Percentiles rank a stretch among this genome's conserved stretches.
These are phyloP conservation scores for Clavulina sp. DNA, from an alignment of 768 basidiomycete species.

Conservation along the genomic window DNA sequence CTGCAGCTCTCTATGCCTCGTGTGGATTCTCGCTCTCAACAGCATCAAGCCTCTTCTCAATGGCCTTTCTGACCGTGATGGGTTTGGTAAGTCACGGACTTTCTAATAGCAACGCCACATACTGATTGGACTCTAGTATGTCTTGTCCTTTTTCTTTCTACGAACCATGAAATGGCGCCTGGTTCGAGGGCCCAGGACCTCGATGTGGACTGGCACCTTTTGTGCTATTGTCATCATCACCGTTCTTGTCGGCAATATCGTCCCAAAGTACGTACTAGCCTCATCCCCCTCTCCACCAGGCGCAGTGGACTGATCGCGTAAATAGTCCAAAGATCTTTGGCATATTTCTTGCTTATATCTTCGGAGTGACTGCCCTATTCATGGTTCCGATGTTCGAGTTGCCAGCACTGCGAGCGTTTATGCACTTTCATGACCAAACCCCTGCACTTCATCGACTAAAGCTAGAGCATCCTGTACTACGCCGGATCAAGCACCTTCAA, in stretches of 20 bases:
- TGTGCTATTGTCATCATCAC: conserved; percentile 26
- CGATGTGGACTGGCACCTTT: conserved; percentile 25
- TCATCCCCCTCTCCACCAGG: conserved; percentile 18
- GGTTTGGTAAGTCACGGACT: neutral
- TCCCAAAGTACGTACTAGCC: conserved; percentile 21
- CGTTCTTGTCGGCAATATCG: conserved; percentile 42
- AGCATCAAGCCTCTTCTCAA: conserved; percentile 25
- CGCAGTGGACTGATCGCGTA: neutral
- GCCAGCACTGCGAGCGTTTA: conserved; percentile 30
- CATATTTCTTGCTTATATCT: conserved; percentile 47
- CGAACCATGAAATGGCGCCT: conserved; percentile 50
- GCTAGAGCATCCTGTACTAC: conserved; percentile 25
- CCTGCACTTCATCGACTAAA: conserved; percentile 28
- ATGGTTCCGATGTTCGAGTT: conserved; percentile 36
- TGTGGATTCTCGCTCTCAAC: conserved; percentile 34
- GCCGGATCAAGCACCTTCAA: conserved; percentile 29
- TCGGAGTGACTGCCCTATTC: conserved; percentile 32
- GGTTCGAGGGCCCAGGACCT: conserved; percentile 25
- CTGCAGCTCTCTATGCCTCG: conserved; percentile 37
- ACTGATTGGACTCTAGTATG: conserved; percentile 42
- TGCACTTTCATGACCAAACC: too few relatives aligned
- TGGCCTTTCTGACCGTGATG: conserved; percentile 8
- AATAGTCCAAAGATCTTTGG: conserved; percentile 4
- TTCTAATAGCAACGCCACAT: neutral
- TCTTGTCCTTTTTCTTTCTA: conserved; percentile 38